Base-by-base conservation (phyloP, 2,329 filamentous ascomycete genomes). In the Dactylellina haptotyla region DNA sequence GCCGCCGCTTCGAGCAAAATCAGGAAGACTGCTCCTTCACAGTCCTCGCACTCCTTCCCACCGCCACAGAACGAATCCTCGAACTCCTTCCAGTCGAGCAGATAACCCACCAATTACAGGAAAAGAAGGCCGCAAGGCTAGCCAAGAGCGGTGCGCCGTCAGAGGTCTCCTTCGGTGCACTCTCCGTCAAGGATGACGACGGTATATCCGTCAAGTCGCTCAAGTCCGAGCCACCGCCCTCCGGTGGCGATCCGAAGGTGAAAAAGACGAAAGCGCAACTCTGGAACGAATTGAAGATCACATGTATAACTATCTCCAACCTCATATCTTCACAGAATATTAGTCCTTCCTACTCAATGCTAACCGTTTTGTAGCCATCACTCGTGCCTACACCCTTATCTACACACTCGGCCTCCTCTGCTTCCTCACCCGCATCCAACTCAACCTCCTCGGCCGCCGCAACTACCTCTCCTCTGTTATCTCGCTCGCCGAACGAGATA, bases 1-100 rank as follows among this genome's bases (percentile, higher is more conserved):
- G 93, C 57, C 90, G 95, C 70, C 91, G 95, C 79, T 99, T 99
- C 83, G 92, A 98, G 81, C 95, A 99, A 82, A 99, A 99, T 81
- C 95, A 99, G 81, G 94, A 97, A 80, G 95, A 99, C 82, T 99
- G 95, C 83, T 97, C 94, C 51, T 97, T 96, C 80, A 99, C 95
- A 37, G 93, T 98, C 46, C 88, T 98, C n/a, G 95, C 94, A 28
- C 88, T 99, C 63, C 86, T 99, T 8, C 95, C 95, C 3, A 96
- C 94, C 32, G 91, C 93, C 4, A 93, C 93, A 23, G 88, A 95
- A 77, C 94, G 96, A 80, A 90, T 99, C 78, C 84, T 97, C 78
- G 89, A 92, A 77, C 89, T 90, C 30, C 87, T 98, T 78, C 92
- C 96, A 59, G 96, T 96, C 45, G 95, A 99, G 81, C 88, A 91